Percentiles rank a stretch among this genome's conserved stretches.
Conservation (phyloP, 2,329 filamentous ascomycete genomes). For the Pyrenophora graminea region DNA sequence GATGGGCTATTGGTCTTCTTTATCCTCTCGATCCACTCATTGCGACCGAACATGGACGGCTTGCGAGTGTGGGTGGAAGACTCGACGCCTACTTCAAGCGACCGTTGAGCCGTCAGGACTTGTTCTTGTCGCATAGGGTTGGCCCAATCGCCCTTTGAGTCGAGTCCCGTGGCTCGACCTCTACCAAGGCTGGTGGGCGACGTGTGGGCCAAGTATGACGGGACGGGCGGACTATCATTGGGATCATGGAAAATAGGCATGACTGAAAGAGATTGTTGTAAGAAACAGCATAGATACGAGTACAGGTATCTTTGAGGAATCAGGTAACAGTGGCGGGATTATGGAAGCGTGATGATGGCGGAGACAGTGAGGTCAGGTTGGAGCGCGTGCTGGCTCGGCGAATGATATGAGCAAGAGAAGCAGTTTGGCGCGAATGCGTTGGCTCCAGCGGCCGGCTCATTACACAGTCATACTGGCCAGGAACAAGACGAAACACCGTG, state of each 20-base stretch:
- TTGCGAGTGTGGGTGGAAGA: constrained; percentile 29
- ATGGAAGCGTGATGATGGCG: constrained; percentile 21
- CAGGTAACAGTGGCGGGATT: constrained; percentile 14
- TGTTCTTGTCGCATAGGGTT: constrained; percentile 12
- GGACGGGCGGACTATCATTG: constrained; percentile 32
- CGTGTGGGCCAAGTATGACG: constrained; percentile 21
- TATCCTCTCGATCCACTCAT: constrained; percentile 80
- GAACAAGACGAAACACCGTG: constrained; percentile 29
- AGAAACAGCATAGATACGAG: constrained; percentile 30
- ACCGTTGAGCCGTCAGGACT: constrained; percentile 3
- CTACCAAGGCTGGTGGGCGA: constrained; percentile 20
- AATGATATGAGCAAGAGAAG: constrained; percentile 36
- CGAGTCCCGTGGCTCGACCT: constrained; percentile 18
- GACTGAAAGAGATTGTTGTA: constrained; percentile 21
- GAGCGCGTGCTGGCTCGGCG: constrained; percentile 40
- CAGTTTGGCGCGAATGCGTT: constrained; percentile 36
- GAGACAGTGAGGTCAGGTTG: constrained; percentile 34
- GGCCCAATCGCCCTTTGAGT: constrained; percentile 11
- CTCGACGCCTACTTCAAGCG: constrained; percentile 15
- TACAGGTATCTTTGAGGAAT: constrained; percentile 12
- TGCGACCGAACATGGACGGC: constrained; percentile 60
- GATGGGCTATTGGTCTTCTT: constrained; percentile 78
- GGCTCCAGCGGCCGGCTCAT: constrained; percentile 39
- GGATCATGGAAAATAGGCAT: constrained; percentile 50
- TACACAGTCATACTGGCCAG: constrained; percentile 19